Base-by-base conservation (phyloP, 352 stramenopile genomes). In the Pythium dissotocum region DNA sequence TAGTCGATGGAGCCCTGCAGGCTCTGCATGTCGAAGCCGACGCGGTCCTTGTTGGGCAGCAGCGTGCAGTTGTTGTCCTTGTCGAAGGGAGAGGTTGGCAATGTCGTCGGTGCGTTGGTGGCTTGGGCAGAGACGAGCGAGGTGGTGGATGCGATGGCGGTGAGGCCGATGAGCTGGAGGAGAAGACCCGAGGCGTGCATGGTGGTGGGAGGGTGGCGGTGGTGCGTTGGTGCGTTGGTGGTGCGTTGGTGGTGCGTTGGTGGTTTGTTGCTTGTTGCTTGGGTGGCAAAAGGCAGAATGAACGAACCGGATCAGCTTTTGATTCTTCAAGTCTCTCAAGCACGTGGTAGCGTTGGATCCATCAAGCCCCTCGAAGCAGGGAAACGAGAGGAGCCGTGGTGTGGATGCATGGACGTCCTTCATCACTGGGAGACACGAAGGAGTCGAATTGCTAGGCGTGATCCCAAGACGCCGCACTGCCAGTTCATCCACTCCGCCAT, bases 21-120 rank as follows among this genome's bases (percentile, higher is more conserved):
- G 46, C 8, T 28, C 2, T 53, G 4, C 46, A 53, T 28, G n/a
- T 53, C 46, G 21, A 53, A 53, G n/a, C 46, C 46, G 46, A 30
- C 46, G 46, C 46, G 46, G 46, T 53, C 46, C 46, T 53, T 53
- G 46, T 53, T 53, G 5, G 46, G 46, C 8, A 53, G 46, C n/a
- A 53, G 21, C 46, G 46, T 53, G 46, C 46, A 53, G 46, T 53
- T 53, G 46, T 30, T 30, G 46, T 53, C 4, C 7, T 24, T 49
- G 40, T 49, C 40, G 40, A 49, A 49, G 4, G 40, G 40, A 49
- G 40, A 49, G 3, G 40, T 49, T 9, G 40, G 40, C 14, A 49
- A 49, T 2, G 40, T 13, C 16, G 40, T 49, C 3, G 40, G 40
- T 9, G 40, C 40, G 16, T 49, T 16, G 3, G 40, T 24, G 4